Evolutionary conservation across 1,284 basidiomycete genomes (phyloP).

Genomic region (Irpex sp.): DNA sequence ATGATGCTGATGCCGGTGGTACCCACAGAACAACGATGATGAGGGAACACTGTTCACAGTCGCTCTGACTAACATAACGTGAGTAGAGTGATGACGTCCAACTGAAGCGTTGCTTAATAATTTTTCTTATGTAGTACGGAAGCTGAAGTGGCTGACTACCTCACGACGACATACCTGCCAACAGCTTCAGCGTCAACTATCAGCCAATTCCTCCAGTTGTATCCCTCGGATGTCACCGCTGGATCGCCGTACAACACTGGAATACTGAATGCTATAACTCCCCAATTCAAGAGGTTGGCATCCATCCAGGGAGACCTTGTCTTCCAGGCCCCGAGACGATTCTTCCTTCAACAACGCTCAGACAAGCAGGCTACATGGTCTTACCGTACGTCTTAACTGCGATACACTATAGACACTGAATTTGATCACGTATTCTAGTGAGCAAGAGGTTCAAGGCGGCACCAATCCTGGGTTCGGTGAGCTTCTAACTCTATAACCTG

Average conservation of each 20-base stretch:
- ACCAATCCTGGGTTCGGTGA: slow-evolving; percentile 20
- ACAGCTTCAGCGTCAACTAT: slow-evolving; percentile 15
- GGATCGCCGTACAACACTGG: slow-evolving; percentile 56
- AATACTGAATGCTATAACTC: slow-evolving; percentile 37
- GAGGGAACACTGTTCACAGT: slow-evolving; percentile 52
- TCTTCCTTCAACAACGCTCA: slow-evolving; percentile 35
- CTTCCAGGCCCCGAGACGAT: slow-evolving; percentile 52
- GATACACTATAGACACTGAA: background rate
- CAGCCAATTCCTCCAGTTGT: slow-evolving; percentile 21
- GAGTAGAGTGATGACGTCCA: slow-evolving; percentile 14
- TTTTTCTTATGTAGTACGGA: slow-evolving; percentile 45
- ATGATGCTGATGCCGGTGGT: background rate
- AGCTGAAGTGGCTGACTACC: slow-evolving; percentile 32
- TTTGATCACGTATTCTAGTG: slow-evolving; percentile 6
- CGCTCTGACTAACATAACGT: slow-evolving; percentile 29
- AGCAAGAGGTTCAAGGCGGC: slow-evolving; percentile 17
- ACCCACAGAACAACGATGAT: slow-evolving; percentile 39
- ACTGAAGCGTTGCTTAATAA: slow-evolving; percentile 19
- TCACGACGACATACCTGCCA: slow-evolving; percentile 24
- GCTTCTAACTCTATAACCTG: background rate
- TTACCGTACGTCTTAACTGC: slow-evolving; percentile 18
- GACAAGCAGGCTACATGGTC: slow-evolving; percentile 27
- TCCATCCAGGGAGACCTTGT: slow-evolving; percentile 48
- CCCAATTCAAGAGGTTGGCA: slow-evolving; percentile 52
- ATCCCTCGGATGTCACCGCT: slow-evolving; percentile 26